Percentiles rank a stretch among this genome's conserved stretches.
Conservation (phyloP, 2,329 filamentous ascomycete genomes). For the Penicillium sp. region DNA sequence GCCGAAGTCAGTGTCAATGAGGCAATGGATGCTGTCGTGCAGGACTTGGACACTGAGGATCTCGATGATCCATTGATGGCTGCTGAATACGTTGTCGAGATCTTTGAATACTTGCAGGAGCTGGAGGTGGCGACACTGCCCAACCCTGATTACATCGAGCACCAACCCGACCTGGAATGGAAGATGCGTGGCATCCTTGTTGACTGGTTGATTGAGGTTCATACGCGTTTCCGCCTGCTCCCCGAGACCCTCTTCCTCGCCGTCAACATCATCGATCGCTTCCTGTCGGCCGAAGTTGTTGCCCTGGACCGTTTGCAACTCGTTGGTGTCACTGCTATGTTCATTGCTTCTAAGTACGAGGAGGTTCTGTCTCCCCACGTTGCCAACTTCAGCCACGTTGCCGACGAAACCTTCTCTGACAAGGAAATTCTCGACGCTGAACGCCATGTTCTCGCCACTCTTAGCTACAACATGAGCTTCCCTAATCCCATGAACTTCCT, state of each 20-base stretch:
- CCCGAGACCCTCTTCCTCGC: constrained; percentile 95
- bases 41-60: constrained; percentile 76
- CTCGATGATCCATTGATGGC: constrained; percentile 94
- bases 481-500: constrained; percentile 99
- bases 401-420: constrained; percentile 92
- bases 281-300: constrained; percentile 90
- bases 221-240: constrained; percentile 90
- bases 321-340: constrained; percentile 97
- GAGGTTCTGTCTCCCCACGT: constrained; percentile 96
- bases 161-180: constrained; percentile 94
- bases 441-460: constrained; percentile 80
- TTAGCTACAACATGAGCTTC: constrained; percentile 96
- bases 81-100: constrained; percentile 92
- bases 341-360: constrained; percentile 98
- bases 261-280: constrained; percentile 97
- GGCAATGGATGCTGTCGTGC: constrained; percentile 21
- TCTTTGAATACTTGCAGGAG: constrained; percentile 90
- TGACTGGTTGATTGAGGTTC: constrained; percentile 97
- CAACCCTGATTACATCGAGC: constrained; percentile 90
- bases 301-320: constrained; percentile 93
- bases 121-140: constrained; percentile 75
- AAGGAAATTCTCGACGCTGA: constrained; percentile 96
- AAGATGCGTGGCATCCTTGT: constrained; percentile 96
- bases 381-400: constrained; percentile 92
- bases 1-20: constrained; percentile 36